phyloP scores from a whole-genome alignment of 495 filamentous ascomycete genomes.

The Penicillium paxilli region DNA sequence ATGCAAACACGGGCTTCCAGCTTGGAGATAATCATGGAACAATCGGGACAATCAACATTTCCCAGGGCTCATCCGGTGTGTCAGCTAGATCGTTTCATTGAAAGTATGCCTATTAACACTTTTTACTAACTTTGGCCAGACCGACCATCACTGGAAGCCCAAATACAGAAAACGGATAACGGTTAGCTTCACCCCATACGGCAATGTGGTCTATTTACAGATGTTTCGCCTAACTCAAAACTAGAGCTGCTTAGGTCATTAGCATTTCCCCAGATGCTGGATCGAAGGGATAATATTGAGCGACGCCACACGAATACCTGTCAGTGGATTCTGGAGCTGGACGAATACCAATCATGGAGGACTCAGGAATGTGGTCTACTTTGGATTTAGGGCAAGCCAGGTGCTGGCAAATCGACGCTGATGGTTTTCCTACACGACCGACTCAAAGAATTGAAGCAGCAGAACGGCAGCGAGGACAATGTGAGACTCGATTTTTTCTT shows the following conservation, averaged over 20 bases:
- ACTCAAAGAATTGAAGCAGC: not conserved
- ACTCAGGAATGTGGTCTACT: slow-evolving; percentile 23
- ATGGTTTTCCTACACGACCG: slow-evolving; percentile 19
- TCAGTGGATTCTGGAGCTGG: slow-evolving; percentile 34
- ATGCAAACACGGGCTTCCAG: not conserved
- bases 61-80: slow-evolving; percentile 5
- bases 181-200: not conserved
- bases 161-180: not conserved
- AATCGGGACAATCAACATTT: slow-evolving; percentile 4
- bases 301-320: slow-evolving; percentile 30
- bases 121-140: not conserved
- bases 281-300: slow-evolving; percentile 10
- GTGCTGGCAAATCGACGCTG: slow-evolving; percentile 49
- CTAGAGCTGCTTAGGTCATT: slow-evolving; percentile 1
- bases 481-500: slow-evolving; percentile 11
- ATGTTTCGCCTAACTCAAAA: not conserved
- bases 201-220: not conserved
- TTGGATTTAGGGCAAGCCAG: slow-evolving; percentile 51
- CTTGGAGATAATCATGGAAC: slow-evolving; percentile 3
- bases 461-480: not conserved
- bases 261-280: slow-evolving; percentile 8
- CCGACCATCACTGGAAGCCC: not conserved
- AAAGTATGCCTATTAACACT: not conserved
- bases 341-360: slow-evolving; percentile 31
- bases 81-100: not conserved